These are phyloP conservation scores for Rhynchosporium agropyri DNA, from an alignment of 2,329 filamentous ascomycete genomes.

Conservation along the genomic window DNA sequence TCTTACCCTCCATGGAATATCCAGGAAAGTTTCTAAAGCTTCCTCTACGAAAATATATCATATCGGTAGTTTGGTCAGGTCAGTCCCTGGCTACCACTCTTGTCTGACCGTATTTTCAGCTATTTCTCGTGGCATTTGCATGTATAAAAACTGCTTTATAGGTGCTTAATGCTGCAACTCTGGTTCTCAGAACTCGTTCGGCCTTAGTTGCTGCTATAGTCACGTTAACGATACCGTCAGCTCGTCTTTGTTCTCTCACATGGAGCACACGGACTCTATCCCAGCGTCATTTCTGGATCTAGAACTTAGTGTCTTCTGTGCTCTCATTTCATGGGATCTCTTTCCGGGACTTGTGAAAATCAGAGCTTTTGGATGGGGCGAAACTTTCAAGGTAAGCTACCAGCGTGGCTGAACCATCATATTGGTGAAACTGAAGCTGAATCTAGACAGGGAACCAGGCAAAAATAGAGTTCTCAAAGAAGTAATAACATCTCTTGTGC, in stretches of 20 bases:
- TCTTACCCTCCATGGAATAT: constrained; percentile 22
- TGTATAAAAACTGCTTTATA: constrained; percentile 31
- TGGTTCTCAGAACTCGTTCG: constrained; percentile 25
- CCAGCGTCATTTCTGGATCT: constrained; percentile 47
- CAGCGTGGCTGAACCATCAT: too few species aligned
- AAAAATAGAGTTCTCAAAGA: constrained; percentile 56
- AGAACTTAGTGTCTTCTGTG: constrained; percentile 50
- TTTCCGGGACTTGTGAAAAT: constrained; percentile 50
- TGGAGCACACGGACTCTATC: constrained; percentile 36
- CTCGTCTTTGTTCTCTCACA: constrained; percentile 32
- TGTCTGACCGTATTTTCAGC: constrained; percentile 29
- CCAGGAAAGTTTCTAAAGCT: constrained; percentile 34
- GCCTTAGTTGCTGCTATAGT: constrained; percentile 31
- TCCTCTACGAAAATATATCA: constrained; percentile 34
- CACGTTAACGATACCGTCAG: constrained; percentile 28
- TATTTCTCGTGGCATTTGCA: constrained; percentile 38
- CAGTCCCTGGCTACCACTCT: neutral
- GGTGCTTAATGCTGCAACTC: constrained; percentile 21
- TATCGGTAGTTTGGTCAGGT: constrained; percentile 27
- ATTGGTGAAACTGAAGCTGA: too few species aligned
- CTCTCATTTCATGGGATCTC: constrained; percentile 51
- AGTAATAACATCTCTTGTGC: constrained; percentile 59
- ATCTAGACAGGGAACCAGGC: constrained; percentile 46
- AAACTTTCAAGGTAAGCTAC: constrained; percentile 44
- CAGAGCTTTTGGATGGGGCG: constrained; percentile 44